Percentiles rank a stretch among this genome's conserved stretches.
Conservation (phyloP, 2,329 filamentous ascomycete genomes). For the Calonectria ilicicola region DNA sequence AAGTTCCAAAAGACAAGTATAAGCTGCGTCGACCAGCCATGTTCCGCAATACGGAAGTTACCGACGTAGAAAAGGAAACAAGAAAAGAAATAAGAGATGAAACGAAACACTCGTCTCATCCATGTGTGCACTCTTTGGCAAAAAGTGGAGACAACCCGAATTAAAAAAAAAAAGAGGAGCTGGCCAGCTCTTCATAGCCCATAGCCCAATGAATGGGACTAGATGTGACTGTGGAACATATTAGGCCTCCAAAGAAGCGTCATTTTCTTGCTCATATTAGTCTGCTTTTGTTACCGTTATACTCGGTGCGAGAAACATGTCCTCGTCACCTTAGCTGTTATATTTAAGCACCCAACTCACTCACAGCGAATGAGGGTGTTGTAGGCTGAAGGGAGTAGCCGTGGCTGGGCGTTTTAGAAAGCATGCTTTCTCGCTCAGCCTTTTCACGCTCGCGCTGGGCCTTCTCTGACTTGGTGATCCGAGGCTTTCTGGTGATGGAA, state of each 20-base stretch:
- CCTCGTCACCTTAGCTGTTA: background rate
- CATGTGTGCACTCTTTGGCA: background rate
- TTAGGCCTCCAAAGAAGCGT: background rate
- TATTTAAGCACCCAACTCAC: constrained; percentile 49
- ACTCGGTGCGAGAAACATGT: background rate
- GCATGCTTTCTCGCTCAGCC: constrained; percentile 73
- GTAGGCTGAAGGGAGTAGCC: constrained; percentile 53
- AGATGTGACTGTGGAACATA: background rate
- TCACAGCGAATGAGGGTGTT: constrained; percentile 52
- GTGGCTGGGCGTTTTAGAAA: constrained; percentile 52
- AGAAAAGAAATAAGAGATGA: constrained; percentile 11
- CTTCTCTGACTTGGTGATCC: constrained; percentile 88
- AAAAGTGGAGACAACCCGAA: background rate
- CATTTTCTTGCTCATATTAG: background rate
- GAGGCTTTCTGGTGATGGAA: constrained; percentile 80
- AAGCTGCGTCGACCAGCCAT: constrained; percentile 33
- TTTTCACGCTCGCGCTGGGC: constrained; percentile 86
- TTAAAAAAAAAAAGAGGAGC: background rate
- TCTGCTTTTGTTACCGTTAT: background rate
- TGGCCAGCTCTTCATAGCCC: background rate
- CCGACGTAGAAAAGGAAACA: constrained; percentile 26
- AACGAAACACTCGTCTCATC: background rate
- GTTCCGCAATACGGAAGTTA: constrained; percentile 29
- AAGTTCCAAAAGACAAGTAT: constrained; percentile 23
- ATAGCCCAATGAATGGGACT: background rate